Evolutionary conservation across 768 basidiomycete genomes (phyloP).

Genomic region (Suillus ampliporus): DNA sequence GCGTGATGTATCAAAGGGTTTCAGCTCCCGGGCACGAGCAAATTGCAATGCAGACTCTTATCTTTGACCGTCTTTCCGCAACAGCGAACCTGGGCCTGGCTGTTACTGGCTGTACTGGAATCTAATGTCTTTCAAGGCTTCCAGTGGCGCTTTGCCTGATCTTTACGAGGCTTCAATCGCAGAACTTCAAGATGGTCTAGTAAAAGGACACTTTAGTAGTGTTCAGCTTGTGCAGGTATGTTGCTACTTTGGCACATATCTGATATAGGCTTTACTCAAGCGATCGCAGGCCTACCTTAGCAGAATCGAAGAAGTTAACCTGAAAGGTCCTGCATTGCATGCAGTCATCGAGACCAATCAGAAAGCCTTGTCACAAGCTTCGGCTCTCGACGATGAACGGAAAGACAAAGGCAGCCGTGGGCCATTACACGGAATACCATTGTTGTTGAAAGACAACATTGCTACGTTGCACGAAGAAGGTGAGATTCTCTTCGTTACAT

Average conservation of each 20-base stretch:
- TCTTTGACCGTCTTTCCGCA: not conserved
- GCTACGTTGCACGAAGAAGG: slow-evolving; percentile 39
- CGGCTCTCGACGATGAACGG: slow-evolving; percentile 54
- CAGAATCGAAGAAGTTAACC: slow-evolving; percentile 71
- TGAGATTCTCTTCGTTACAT: slow-evolving; percentile 13
- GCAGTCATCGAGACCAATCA: slow-evolving; percentile 69
- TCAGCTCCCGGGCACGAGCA: not conserved
- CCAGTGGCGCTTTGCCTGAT: slow-evolving; percentile 43
- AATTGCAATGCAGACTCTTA: not conserved
- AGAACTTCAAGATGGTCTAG: slow-evolving; percentile 59
- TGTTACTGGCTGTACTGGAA: not conserved
- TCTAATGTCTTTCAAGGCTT: not conserved
- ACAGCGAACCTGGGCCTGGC: not conserved
- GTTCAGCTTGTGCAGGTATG: slow-evolving; percentile 65
- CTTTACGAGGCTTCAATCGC: slow-evolving; percentile 64
- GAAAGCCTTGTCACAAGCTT: slow-evolving; percentile 58
- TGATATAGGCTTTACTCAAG: not conserved
- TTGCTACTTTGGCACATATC: not conserved
- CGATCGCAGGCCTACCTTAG: slow-evolving; percentile 61
- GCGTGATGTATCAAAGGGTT: not conserved
- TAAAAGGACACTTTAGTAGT: slow-evolving; percentile 57
- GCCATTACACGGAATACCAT: slow-evolving; percentile 60
- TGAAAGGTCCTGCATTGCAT: slow-evolving; percentile 58
- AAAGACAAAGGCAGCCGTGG: slow-evolving; percentile 48
- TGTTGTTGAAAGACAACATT: slow-evolving; percentile 58